Evolutionary conservation across 2,329 filamentous ascomycete genomes (phyloP).

Genomic region (Thielaviopsis euricoi): DNA sequence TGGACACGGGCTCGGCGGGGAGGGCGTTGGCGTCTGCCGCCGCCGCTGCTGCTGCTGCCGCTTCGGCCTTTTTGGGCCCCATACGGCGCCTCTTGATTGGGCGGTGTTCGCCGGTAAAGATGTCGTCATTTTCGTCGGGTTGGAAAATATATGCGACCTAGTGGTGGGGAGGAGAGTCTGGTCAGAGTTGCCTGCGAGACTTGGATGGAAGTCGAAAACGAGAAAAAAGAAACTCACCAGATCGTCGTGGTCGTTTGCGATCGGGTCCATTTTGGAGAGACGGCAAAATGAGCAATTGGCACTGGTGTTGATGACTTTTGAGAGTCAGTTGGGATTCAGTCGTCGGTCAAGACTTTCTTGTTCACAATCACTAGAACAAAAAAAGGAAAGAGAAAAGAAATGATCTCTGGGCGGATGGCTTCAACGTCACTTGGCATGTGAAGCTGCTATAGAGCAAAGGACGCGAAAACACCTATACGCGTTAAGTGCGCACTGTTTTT

Average conservation of each 20-base stretch:
- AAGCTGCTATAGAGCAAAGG: not conserved
- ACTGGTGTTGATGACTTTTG: not conserved
- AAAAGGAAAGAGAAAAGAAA: no score
- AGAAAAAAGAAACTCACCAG: conserved; percentile 1
- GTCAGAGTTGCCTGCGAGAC: not conserved
- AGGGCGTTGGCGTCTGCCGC: not conserved
- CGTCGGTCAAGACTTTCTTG: not conserved
- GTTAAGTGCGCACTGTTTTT: not conserved
- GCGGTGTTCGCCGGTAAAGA: conserved; percentile 19
- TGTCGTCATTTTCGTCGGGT: conserved; percentile 25
- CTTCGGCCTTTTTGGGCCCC: conserved; percentile 21
- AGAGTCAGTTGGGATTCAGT: not conserved
- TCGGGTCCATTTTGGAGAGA: conserved; percentile 5
- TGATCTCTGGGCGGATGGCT: no score
- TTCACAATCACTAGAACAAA: not conserved
- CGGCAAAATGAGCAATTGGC: not conserved
- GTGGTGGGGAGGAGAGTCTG: not conserved
- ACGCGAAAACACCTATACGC: not conserved
- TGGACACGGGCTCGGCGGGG: conserved; percentile 13
- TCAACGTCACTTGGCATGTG: not conserved
- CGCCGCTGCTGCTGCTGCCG: no score
- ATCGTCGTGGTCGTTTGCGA: conserved; percentile 10
- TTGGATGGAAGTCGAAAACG: not conserved
- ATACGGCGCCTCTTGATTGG: conserved; percentile 43
- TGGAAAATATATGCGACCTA: conserved; percentile 49